Base-by-base conservation (phyloP, 352 stramenopile species). In the Phytophthora brassicae region DNA sequence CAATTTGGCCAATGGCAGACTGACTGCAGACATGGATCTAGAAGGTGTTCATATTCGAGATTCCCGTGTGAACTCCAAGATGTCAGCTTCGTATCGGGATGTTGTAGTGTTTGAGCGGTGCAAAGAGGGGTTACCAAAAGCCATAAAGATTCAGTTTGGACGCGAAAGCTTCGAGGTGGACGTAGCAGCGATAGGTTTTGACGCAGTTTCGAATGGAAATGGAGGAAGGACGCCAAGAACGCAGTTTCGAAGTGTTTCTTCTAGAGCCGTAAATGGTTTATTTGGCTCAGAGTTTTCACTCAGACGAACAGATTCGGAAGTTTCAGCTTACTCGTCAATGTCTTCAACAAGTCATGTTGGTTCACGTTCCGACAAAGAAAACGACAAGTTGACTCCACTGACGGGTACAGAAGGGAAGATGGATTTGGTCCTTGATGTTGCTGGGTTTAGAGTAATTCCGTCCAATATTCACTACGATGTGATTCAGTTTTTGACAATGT, bases 381-480 rank as follows among this genome's bases (percentile, higher is more conserved):
- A 70, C 9, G 55, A 70, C 14, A 52, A 68, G 7, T 13, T 41
- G 12, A 13, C 60, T 8, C 13, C 52, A n/a, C 39, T 64, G 13
- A 9, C 65, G 16, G 63, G 62, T 35, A 67, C 46, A 17, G 77
- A 84, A 58, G 68, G 48, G 58, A 75, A 72, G 36, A 90, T 89
- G 43, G 79, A 94, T 43, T 33, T 94, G 19, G 75, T 79, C 17
- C 51, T 93, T 41, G 84, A 93, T 64, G 53, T 94, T 23, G 71
- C 85, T 17, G 82, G 82, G 13, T 92, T 94, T 31, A 86, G 83
- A 33, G 71, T 94, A 6, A 92, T 91, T 20, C 81, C 85, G 31
- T 92, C 82, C 3, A 94, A 91, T 56, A 92, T 94, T 28, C 79
- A 90, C 51, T 89, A 89, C 50, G 79, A 94, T 51, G 66, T 92